Conservation (phyloP, 768 basidiomycete genomes). For the Mycena alexandri region DNA sequence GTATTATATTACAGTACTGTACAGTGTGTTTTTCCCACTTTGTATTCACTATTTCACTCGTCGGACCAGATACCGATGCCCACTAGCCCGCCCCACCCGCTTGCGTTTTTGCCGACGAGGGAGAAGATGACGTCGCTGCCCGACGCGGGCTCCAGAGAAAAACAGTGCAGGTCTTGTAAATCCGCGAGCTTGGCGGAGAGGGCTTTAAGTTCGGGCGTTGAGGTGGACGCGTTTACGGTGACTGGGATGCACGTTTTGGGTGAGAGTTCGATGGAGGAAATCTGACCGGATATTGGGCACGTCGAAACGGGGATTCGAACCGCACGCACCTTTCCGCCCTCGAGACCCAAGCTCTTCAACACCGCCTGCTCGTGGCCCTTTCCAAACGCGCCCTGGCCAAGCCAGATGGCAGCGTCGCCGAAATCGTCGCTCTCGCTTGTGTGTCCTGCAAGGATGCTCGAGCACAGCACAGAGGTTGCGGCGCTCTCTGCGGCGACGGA, state of each 20-base stretch:
- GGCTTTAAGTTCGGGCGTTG: slow-evolving; percentile 24
- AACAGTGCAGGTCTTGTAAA: slow-evolving; percentile 44
- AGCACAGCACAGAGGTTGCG: slow-evolving; percentile 56
- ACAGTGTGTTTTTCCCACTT: slow-evolving; percentile 10
- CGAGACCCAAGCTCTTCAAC: slow-evolving; percentile 50
- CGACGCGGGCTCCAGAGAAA: slow-evolving; percentile 40
- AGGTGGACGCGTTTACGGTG: slow-evolving; percentile 27
- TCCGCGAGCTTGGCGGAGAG: slow-evolving; percentile 22
- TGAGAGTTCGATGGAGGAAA: slow-evolving; percentile 25
- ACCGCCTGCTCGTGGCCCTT: slow-evolving; percentile 55
- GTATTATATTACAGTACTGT: slow-evolving; percentile 24
- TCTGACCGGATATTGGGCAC: slow-evolving; percentile 27
- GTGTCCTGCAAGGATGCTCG: slow-evolving; percentile 67
- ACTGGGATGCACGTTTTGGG: slow-evolving; percentile 34
- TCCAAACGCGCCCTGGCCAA: slow-evolving; percentile 59
- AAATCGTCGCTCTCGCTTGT: slow-evolving; percentile 71
- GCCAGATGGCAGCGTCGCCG: slow-evolving; percentile 65
- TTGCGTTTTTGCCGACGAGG: slow-evolving; percentile 49
- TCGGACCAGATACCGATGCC: slow-evolving; percentile 55
- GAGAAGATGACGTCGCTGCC: slow-evolving; percentile 51
- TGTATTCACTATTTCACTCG: slow-evolving; percentile 20
- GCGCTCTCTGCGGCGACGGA: slow-evolving; percentile 53
- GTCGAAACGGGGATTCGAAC: slow-evolving; percentile 19
- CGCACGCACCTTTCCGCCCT: slow-evolving; percentile 34
- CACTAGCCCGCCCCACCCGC: slow-evolving; percentile 52